Evolutionary conservation across 805 yeast species (phyloP).

Genomic region (Suhomyces faveliae): DNA sequence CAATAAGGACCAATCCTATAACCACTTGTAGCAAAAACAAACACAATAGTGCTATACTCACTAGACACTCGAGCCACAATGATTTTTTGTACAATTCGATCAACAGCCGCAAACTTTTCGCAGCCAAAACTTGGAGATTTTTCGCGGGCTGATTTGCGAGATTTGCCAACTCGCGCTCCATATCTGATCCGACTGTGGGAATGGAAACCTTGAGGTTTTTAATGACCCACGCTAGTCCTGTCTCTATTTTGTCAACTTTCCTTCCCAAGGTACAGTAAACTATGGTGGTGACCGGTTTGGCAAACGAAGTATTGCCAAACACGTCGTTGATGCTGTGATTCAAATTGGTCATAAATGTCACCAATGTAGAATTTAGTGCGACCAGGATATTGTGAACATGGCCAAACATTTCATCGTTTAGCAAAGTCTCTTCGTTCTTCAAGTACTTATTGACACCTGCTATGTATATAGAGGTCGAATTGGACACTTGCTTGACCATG

Average conservation of each 20-base stretch:
- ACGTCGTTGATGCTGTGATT: slow-evolving; percentile 55
- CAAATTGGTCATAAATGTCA: slow-evolving; percentile 55
- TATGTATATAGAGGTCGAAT: slow-evolving; percentile 2
- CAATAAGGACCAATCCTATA: slow-evolving; percentile 5
- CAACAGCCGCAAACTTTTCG: neutral
- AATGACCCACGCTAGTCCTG: slow-evolving; percentile 79
- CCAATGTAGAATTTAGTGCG: slow-evolving; percentile 59
- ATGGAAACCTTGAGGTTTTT: slow-evolving; percentile 56
- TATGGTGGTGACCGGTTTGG: slow-evolving; percentile 59
- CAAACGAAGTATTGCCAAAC: slow-evolving; percentile 69
- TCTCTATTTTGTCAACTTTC: slow-evolving; percentile 62
- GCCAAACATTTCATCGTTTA: slow-evolving; percentile 68
- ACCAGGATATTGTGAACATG: slow-evolving; percentile 59
- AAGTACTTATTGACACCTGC: slow-evolving; percentile 55
- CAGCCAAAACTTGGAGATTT: neutral
- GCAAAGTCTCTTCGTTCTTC: slow-evolving; percentile 40
- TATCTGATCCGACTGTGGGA: slow-evolving; percentile 38
- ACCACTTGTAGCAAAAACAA: slow-evolving; percentile 13
- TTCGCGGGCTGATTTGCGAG: neutral
- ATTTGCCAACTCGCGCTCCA: slow-evolving; percentile 4
- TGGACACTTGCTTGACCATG: neutral
- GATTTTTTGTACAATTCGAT: slow-evolving; percentile 4
- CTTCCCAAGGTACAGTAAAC: slow-evolving; percentile 79
- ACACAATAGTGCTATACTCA: slow-evolving; percentile 7
- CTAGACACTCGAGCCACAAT: slow-evolving; percentile 8